Percentiles rank a stretch among this genome's conserved stretches.
phyloP scores from a whole-genome alignment of 2,329 filamentous ascomycete genomes.

The Paramyrothecium roridum region DNA sequence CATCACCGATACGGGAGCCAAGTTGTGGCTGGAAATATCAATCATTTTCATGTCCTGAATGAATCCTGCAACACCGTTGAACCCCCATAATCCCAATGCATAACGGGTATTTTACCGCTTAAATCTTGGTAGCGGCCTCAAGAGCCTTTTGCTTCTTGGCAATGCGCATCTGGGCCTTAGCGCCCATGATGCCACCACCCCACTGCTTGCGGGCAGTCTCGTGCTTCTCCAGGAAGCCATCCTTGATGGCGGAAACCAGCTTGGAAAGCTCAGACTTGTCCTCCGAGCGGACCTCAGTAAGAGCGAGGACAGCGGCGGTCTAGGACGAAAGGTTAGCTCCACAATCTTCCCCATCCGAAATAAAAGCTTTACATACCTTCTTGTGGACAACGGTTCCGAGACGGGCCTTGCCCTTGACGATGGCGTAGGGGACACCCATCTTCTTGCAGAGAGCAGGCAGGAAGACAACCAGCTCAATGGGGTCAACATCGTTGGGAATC shows the following conservation, averaged over 20 bases:
- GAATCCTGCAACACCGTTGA: constrained; percentile 37
- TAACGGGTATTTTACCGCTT: constrained; percentile 44
- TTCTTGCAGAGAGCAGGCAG: constrained; percentile 98
- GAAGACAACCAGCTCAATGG: constrained; percentile 99
- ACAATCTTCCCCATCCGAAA: neutral
- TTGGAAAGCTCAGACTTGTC: constrained; percentile 98
- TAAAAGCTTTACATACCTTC: constrained; percentile 62
- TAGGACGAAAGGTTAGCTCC: constrained; percentile 31
- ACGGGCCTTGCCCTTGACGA: constrained; percentile 99
- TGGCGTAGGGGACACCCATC: constrained; percentile 99
- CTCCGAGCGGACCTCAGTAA: constrained; percentile 96
- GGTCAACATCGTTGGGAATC: constrained; percentile 99
- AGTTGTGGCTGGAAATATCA: constrained; percentile 34
- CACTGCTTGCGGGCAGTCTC: constrained; percentile 90
- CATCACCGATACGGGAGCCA: constrained; percentile 2
- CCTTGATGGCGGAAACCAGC: constrained; percentile 94
- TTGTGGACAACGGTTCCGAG: constrained; percentile 99
- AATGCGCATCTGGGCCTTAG: constrained; percentile 78
- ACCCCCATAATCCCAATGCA: constrained; percentile 34
- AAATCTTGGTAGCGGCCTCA: constrained; percentile 97
- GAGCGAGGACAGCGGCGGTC: constrained; percentile 92
- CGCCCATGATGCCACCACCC: constrained; percentile 99
- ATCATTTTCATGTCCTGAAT: constrained; percentile 38
- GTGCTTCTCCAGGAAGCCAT: constrained; percentile 94
- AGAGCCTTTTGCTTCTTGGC: constrained; percentile 92